These are phyloP conservation scores for Hypoxylon fragiforme DNA, from an alignment of 495 filamentous ascomycete genomes.

Conservation along the genomic window DNA sequence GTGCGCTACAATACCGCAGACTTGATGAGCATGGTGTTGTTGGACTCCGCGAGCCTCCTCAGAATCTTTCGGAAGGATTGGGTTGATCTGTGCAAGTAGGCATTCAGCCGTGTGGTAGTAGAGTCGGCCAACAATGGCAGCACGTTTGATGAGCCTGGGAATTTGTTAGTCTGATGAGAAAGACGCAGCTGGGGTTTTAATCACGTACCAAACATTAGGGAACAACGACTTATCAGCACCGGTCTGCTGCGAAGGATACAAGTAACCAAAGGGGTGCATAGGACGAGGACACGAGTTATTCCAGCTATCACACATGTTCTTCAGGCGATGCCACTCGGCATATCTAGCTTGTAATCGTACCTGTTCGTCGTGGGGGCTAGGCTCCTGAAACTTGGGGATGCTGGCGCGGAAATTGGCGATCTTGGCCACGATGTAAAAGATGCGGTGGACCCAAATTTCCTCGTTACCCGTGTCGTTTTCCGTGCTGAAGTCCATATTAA, in stretches of 20 bases:
- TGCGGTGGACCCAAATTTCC: conserved; percentile 88
- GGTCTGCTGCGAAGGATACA: conserved; percentile 68
- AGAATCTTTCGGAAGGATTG: conserved; percentile 53
- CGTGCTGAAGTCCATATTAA: conserved; percentile 75
- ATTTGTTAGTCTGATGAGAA: conserved; percentile 15
- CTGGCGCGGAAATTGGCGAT: conserved; percentile 79
- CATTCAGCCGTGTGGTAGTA: conserved; percentile 88
- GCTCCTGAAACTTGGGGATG: conserved; percentile 61
- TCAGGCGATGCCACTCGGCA: conserved; percentile 77
- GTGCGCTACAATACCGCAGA: conserved; percentile 87
- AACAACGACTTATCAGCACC: conserved; percentile 68
- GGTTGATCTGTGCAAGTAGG: conserved; percentile 79
- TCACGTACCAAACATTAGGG: conserved; percentile 79
- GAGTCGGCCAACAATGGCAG: conserved; percentile 78
- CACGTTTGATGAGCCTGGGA: conserved; percentile 76
- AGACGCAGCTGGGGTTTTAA: neutral
- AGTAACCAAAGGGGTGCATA: conserved; percentile 83
- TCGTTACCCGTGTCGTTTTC: conserved; percentile 56
- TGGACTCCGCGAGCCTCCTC: conserved; percentile 71
- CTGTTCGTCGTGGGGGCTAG: conserved; percentile 62
- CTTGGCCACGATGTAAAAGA: conserved; percentile 89
- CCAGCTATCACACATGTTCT: conserved; percentile 79
- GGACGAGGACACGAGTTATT: conserved; percentile 73
- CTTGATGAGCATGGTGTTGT: conserved; percentile 71
- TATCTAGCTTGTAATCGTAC: conserved; percentile 64